Conservation (phyloP, 2,329 filamentous ascomycete genomes). For the Zymoseptoria pseudotritici region DNA sequence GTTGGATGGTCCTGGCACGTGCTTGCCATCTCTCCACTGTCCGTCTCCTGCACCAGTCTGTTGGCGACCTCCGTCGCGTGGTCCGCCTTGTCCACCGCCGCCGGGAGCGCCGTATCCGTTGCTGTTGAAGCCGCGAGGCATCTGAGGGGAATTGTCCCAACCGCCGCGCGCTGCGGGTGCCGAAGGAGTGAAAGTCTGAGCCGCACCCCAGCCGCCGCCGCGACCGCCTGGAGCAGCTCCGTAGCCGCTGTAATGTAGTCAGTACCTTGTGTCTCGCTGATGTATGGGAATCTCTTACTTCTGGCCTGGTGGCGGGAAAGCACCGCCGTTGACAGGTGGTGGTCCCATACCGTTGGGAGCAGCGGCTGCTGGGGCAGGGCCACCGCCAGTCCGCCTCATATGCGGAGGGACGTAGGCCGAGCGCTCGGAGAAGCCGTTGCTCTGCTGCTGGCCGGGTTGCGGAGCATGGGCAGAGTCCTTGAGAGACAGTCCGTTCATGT, state of each 20-base stretch:
- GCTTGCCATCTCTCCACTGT: constrained; percentile 94
- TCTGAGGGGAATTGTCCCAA: constrained; percentile 34
- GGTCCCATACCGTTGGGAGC: constrained; percentile 32
- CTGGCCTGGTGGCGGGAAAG: constrained; percentile 36
- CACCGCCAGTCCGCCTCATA: constrained; percentile 50
- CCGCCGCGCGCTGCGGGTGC: constrained; percentile 35
- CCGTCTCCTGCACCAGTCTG: constrained; percentile 86
- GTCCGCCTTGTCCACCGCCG: constrained; percentile 38
- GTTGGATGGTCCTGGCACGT: constrained; percentile 83
- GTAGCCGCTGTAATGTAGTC: constrained; percentile 38
- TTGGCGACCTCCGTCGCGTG: constrained; percentile 38
- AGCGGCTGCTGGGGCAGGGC: constrained; percentile 38
- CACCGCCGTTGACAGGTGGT: constrained; percentile 41
- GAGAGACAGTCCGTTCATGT: constrained; percentile 69
- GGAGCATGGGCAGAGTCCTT: constrained; percentile 57
- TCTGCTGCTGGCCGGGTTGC: constrained; percentile 25
- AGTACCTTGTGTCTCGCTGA: constrained; percentile 1
- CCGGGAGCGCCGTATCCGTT: constrained; percentile 54
- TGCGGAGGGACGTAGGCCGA: constrained; percentile 81
- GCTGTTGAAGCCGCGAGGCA: constrained; percentile 48
- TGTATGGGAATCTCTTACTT: constrained; percentile 18
- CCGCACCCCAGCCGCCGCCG: constrained; percentile 43
- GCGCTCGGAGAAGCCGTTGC: constrained; percentile 45
- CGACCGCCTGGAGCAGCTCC: constrained; percentile 31
- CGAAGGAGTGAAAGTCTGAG: constrained; percentile 49